Evolutionary conservation across 805 yeast genomes (phyloP).

Genomic region (Metschnikowia lachancei): DNA sequence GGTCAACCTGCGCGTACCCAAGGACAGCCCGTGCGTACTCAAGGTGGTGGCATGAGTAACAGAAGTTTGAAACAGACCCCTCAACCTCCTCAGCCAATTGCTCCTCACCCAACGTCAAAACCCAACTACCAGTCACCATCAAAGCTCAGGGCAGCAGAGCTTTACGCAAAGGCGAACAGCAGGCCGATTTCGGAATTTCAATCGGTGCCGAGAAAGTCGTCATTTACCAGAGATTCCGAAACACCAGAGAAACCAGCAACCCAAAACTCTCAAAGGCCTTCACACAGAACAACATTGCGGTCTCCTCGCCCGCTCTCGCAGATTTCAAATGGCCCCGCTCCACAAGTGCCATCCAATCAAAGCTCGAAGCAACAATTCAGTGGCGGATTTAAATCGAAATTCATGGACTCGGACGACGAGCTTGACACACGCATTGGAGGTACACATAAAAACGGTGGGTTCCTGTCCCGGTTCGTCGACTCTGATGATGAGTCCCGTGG

Average conservation of each 20-base stretch:
- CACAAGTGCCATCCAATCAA: background rate
- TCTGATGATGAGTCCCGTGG: constrained; percentile 28
- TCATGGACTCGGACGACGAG: constrained; percentile 65
- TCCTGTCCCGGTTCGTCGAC: constrained; percentile 28
- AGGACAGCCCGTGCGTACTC: constrained; percentile 2
- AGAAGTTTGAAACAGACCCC: constrained; percentile 25
- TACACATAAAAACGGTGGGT: constrained; percentile 14
- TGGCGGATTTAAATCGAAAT: constrained; percentile 47
- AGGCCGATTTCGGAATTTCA: constrained; percentile 41
- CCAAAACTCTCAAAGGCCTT: constrained; percentile 1
- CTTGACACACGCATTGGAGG: constrained; percentile 8
- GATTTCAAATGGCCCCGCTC: background rate
- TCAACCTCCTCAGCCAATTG: constrained; percentile 33
- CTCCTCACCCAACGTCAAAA: constrained; percentile 40
- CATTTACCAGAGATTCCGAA: constrained; percentile 48
- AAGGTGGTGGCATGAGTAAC: constrained; percentile 27
- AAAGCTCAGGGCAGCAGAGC: constrained; percentile 48
- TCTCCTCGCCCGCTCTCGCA: constrained; percentile 2
- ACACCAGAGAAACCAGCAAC: constrained; percentile 2
- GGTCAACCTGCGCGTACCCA: constrained; percentile 3
- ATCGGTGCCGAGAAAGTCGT: constrained; percentile 47
- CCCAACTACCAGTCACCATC: constrained; percentile 40
- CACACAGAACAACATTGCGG: constrained; percentile 12
- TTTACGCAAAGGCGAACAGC: constrained; percentile 51
- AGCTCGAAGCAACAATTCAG: no score